Evolutionary conservation across 2,329 filamentous ascomycete species (phyloP), one percentile per base, ranked within the genome.

Genomic region (Colletotrichum brevisporum): DNA sequence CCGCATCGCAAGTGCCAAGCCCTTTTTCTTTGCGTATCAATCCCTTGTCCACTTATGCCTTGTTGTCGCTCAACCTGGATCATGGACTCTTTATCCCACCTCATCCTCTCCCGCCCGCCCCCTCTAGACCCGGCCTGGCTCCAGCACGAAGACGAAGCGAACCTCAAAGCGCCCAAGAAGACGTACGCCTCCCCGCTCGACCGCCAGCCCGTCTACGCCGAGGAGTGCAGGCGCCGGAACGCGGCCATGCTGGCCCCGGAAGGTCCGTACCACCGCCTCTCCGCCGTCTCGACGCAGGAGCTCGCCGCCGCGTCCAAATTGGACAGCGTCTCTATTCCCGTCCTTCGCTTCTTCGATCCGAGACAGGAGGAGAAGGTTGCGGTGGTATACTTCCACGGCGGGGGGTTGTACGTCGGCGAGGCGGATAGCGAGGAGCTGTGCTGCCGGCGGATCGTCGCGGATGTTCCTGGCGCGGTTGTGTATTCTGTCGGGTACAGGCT

Each of bases 401-500:
- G 84, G 15, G 84, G 83, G 0, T 75, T 87, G 2, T 75, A 75
- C 31, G 82, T 86, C 39, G 85, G 85, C 12, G 83, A 85, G 61
- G 81, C 83, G 2, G 83, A 86, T 69, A 84, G 81, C 68, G 84
- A 87, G 72, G 84, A 87, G 54, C 74, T 85, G 1, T 81, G 83
- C 2, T 85, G 83, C 72, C 79, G 84, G 0, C 80, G 78, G 27
- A 78, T 86, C 24, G 72, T 81, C 27, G 78, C 79, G 24, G 75
- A 70, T 8, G 67, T 77, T 6, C 64, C 77, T 0, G 71, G 73
- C 43, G 72, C 77, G 15, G 73, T 72, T 2, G 76, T 86, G 31
- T 85, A 82, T 73, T 86, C 84, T 0, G 75, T 85, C 39, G 80
- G 80, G 15, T 86, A 87, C 74, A 78, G 84, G 4, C 78, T 86